phyloP scores from a whole-genome alignment of 2,329 filamentous ascomycete species.

The Verticillium tricorpus region DNA sequence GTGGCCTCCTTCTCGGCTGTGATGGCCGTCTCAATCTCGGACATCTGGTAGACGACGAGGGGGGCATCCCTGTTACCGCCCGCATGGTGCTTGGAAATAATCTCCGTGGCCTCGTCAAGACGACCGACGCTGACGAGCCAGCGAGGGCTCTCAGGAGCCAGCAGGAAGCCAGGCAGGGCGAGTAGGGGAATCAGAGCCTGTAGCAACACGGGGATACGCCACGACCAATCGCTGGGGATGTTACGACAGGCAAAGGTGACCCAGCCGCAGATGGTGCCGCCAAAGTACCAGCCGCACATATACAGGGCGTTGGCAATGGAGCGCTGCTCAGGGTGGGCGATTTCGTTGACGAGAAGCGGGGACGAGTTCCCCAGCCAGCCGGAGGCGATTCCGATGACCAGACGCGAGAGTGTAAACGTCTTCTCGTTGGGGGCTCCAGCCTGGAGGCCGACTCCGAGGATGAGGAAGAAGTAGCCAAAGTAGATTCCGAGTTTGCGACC shows the following conservation, averaged over 20 bases:
- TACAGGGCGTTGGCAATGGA: constrained; percentile 48
- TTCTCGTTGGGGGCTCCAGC: constrained; percentile 38
- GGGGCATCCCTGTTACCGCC: constrained; percentile 31
- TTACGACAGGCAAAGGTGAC: constrained; percentile 43
- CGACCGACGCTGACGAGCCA: constrained; percentile 33
- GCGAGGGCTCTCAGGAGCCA: constrained; percentile 38
- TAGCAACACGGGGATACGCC: constrained; percentile 44
- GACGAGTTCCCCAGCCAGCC: constrained; percentile 38
- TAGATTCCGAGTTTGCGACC: constrained; percentile 50
- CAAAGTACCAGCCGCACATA: constrained; percentile 53
- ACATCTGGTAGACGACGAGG: constrained; percentile 54
- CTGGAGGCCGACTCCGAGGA: constrained; percentile 52
- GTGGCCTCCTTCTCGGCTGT: constrained; percentile 43
- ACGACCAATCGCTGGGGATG: constrained; percentile 44
- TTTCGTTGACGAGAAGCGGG: constrained; percentile 47
- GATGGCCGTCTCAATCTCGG: constrained; percentile 56
- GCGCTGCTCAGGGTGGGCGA: constrained; percentile 46
- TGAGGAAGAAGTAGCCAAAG: constrained; percentile 51
- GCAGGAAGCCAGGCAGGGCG: constrained; percentile 47
- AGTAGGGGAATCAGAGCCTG: constrained; percentile 43
- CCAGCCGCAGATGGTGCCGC: constrained; percentile 41
- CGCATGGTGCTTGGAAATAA: constrained; percentile 29
- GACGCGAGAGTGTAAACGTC: constrained; percentile 48
- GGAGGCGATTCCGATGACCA: constrained; percentile 47
- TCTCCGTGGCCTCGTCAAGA: constrained; percentile 26